phyloP scores from a whole-genome alignment of 1,284 basidiomycete species.

The Cutaneotrichosporon mucoides region DNA sequence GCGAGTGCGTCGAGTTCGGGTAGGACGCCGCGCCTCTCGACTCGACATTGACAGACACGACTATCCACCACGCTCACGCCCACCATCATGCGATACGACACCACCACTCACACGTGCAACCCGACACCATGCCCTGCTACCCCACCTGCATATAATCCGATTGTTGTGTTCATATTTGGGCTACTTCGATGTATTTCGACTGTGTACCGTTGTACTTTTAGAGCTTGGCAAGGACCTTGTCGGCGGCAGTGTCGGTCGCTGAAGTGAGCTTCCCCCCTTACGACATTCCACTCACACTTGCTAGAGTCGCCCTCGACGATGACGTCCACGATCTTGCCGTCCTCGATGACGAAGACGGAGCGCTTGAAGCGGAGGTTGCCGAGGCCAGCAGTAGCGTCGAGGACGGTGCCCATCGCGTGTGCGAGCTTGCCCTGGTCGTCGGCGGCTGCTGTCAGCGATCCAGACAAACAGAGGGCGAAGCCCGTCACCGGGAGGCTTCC shows the following conservation, averaged over 20 bases:
- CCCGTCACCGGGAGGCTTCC: no score
- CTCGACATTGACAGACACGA: no score
- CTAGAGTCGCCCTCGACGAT: conserved; percentile 59
- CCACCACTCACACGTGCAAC: no score
- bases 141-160: background rate
- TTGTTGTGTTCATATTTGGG: conserved; percentile 1
- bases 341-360: conserved; percentile 49
- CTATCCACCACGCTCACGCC: no score
- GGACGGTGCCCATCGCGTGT: conserved; percentile 59
- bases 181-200: background rate
- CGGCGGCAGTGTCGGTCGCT: conserved; percentile 59
- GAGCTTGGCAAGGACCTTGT: conserved; percentile 58
- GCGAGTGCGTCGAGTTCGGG: background rate
- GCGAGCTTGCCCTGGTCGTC: conserved; percentile 63
- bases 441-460: conserved; percentile 50
- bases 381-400: conserved; percentile 61
- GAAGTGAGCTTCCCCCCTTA: conserved; percentile 1
- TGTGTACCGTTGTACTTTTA: conserved; percentile 6
- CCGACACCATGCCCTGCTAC: no score
- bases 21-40: no score
- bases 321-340: conserved; percentile 56
- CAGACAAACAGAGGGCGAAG: no score
- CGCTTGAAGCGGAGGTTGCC: conserved; percentile 66
- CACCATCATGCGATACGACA: no score
- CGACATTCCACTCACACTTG: conserved; percentile 41